phyloP scores from a whole-genome alignment of 495 filamentous ascomycete species.

The Astrothelium macrocarpum region DNA sequence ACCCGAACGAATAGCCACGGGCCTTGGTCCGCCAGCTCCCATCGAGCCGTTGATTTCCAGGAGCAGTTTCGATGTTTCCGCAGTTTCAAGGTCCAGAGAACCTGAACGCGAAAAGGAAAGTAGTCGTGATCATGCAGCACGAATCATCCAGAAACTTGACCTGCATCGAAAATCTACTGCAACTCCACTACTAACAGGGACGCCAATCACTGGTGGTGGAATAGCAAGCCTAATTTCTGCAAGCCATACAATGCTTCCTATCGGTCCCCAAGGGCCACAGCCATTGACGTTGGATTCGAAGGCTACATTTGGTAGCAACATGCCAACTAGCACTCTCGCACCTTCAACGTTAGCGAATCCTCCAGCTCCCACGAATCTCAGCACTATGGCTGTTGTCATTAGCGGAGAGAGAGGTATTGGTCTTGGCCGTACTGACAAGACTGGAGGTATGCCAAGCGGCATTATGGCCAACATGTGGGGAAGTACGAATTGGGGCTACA shows the following conservation, averaged over 20 bases:
- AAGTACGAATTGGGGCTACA: conserved; percentile 69
- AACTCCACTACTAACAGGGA: conserved; percentile 23
- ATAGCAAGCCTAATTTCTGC: conserved; percentile 82
- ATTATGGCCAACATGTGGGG: conserved; percentile 92
- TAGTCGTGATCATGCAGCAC: conserved; percentile 65
- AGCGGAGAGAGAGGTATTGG: conserved; percentile 63
- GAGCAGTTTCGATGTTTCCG: conserved; percentile 61
- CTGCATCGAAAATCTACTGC: conserved; percentile 70
- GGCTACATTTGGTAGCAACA: conserved; percentile 32
- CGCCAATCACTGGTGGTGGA: conserved; percentile 45
- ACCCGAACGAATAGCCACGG: conserved; percentile 50
- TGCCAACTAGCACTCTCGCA: conserved; percentile 58
- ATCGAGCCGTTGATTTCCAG: conserved; percentile 49
- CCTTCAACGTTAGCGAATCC: conserved; percentile 76
- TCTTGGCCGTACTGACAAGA: conserved; percentile 48
- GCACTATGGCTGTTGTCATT: conserved; percentile 73
- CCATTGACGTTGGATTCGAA: conserved; percentile 31
- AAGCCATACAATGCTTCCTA: conserved; percentile 64
- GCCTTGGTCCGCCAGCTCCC: conserved; percentile 41
- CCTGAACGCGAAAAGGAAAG: conserved; percentile 33
- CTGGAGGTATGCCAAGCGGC: conserved; percentile 65
- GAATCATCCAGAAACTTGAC: conserved; percentile 88
- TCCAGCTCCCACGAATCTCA: conserved; percentile 78
- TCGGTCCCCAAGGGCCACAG: conserved; percentile 29
- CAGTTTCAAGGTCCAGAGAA: conserved; percentile 33